These are phyloP conservation scores for Coprinopsis sp. DNA, from an alignment of 768 basidiomycete species.

Conservation along the genomic window DNA sequence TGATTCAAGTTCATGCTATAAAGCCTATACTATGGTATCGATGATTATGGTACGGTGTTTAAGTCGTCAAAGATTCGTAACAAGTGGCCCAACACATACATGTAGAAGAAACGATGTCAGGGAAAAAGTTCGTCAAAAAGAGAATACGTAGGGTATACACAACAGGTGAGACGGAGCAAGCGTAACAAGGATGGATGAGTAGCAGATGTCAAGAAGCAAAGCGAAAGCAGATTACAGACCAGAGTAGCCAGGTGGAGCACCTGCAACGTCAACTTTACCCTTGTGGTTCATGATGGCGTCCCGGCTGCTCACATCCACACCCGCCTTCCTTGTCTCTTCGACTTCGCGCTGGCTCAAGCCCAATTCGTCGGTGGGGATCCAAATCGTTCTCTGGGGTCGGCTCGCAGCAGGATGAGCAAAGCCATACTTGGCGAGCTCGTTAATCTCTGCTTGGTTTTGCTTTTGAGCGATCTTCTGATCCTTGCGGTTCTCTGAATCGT, in stretches of 20 bases:
- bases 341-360: constrained; percentile 24
- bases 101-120: no score
- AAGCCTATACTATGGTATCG: no score
- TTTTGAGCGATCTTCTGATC: constrained; percentile 10
- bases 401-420: constrained; percentile 86
- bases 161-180: no score
- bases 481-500: not conserved
- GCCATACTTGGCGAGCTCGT: constrained; percentile 47
- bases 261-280: constrained; percentile 34
- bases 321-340: constrained; percentile 44
- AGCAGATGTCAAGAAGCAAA: no score
- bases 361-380: constrained; percentile 72
- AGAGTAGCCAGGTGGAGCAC: constrained; percentile 15
- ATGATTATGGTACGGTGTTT: no score
- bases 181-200: no score
- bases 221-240: constrained; percentile 1
- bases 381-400: constrained; percentile 70
- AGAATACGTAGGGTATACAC: no score
- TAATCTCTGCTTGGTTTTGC: constrained; percentile 16
- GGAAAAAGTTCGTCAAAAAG: no score
- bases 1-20: no score
- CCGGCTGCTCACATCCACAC: constrained; percentile 44
- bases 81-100: no score
- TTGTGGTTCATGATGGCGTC: constrained; percentile 25
- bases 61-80: no score